Base-by-base conservation (phyloP, 169 alveolate genomes). In the Prorocentrum cordatum region DNA sequence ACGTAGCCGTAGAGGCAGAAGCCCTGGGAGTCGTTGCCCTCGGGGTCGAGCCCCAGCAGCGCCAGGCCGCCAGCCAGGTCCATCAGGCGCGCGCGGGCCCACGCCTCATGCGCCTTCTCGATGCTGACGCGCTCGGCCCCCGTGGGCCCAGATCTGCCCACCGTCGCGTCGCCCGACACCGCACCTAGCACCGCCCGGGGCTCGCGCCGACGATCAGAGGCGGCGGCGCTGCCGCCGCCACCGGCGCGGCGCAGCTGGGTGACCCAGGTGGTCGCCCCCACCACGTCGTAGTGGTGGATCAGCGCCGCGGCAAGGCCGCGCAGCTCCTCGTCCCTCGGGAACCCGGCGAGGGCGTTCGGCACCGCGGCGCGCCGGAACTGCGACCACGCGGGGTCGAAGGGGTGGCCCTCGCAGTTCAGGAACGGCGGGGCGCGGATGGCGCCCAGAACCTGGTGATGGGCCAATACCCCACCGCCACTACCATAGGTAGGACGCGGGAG, bases 1-100 rank as follows among this genome's bases (percentile, higher is more conserved):
- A 59, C 88, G 59, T 77, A 77, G 64, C 88, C 88, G n/a, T 77
- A 77, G 35, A 77, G 62, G 88, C 88, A 77, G 62, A 77, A 77
- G 4, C 62, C 88, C 36, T 45, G 32, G 3, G 88, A 75, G 29
- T 77, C 88, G 2, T 59, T 20, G 7, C 31, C 20, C 3, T 54
- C 72, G 36, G 26, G 59, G 72, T 31, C 58, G 27, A 18, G 59
- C 59, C 3, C 79, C 26, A n/a, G n/a, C 35, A 6, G 26, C 0
- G 20, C 31, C 38, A 4, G 18, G 1, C 20, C 26, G 10, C 70
- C 24, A 0, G 10, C 0, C 35, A n/a, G 20, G 2, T 29, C 35
- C 7, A n/a, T 22, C 36, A 22, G 24, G 33, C 20, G 36, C 36
- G 12, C 36, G 35, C 32, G 16, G 14, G 22, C 5, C 27, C 22